phyloP scores from a whole-genome alignment of 2,329 filamentous ascomycete species.

The Penicillium hesseltinei region DNA sequence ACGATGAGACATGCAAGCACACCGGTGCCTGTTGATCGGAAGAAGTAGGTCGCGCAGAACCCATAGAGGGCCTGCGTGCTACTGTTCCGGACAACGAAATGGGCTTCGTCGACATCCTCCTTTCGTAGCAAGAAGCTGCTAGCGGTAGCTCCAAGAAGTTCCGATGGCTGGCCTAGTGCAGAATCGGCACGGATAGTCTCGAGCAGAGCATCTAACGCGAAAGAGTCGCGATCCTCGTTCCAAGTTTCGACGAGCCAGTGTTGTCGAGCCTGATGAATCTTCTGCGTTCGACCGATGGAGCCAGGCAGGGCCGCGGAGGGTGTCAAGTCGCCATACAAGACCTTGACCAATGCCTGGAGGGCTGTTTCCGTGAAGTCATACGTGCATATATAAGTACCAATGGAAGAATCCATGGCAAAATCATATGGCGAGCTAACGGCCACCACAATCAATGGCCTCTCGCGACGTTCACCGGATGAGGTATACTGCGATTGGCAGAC shows the following conservation, averaged over 20 bases:
- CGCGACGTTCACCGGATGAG: conserved; percentile 43
- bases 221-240: conserved; percentile 72
- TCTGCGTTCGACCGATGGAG: conserved; percentile 81
- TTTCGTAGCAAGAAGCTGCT: conserved; percentile 73
- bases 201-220: conserved; percentile 73
- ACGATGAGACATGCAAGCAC: conserved; percentile 86
- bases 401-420: conserved; percentile 86
- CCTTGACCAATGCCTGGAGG: conserved; percentile 77
- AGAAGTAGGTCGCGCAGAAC: conserved; percentile 85
- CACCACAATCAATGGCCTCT: conserved; percentile 87
- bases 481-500: conserved; percentile 62
- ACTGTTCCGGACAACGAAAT: conserved; percentile 92
- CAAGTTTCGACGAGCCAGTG: conserved; percentile 94
- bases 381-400: conserved; percentile 90
- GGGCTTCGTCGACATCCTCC: conserved; percentile 70
- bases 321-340: conserved; percentile 72
- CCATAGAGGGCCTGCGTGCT: conserved; percentile 88
- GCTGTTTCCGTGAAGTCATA: conserved; percentile 96
- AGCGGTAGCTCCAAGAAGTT: conserved; percentile 67
- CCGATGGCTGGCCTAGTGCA: conserved; percentile 63
- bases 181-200: conserved; percentile 63
- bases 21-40: conserved; percentile 66
- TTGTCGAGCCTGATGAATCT: conserved; percentile 82
- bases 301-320: conserved; percentile 60
- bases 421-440: conserved; percentile 95